Evolutionary conservation across 257 asterid genomes (phyloP).

Genomic region (Solanum verrucosum): DNA sequence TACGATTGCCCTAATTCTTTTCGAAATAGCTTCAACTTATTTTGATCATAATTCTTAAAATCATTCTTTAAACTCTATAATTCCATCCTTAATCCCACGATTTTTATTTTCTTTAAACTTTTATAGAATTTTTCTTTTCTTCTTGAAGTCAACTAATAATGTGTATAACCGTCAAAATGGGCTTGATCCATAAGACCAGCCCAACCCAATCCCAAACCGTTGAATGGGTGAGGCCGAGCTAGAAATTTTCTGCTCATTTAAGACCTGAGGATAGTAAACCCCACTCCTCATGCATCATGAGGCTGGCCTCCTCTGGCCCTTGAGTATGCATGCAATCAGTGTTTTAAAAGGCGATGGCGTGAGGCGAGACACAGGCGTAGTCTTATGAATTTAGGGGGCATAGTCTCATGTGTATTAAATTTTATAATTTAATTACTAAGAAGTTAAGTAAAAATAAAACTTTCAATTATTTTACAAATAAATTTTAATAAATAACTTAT

Average conservation of each 20-base stretch:
- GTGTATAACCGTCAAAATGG: no score
- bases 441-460: no score
- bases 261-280: neutral
- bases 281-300: neutral
- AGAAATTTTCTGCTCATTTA: neutral
- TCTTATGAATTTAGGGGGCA: neutral
- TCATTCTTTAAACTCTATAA: neutral
- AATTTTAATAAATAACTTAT: no score
- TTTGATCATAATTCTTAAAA: no score
- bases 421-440: no score
- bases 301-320: neutral
- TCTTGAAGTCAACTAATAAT: neutral
- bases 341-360: no score
- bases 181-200: neutral
- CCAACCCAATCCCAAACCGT: neutral
- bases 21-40: neutral
- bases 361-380: neutral
- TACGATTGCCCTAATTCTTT: neutral
- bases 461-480: no score
- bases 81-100: neutral
- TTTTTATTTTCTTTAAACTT: no score
- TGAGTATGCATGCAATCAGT: neutral
- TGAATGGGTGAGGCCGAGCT: neutral
- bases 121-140: no score
- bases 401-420: neutral